phyloP scores from a whole-genome alignment of 495 filamentous ascomycete species.

The Hypoxylon trugodes region DNA sequence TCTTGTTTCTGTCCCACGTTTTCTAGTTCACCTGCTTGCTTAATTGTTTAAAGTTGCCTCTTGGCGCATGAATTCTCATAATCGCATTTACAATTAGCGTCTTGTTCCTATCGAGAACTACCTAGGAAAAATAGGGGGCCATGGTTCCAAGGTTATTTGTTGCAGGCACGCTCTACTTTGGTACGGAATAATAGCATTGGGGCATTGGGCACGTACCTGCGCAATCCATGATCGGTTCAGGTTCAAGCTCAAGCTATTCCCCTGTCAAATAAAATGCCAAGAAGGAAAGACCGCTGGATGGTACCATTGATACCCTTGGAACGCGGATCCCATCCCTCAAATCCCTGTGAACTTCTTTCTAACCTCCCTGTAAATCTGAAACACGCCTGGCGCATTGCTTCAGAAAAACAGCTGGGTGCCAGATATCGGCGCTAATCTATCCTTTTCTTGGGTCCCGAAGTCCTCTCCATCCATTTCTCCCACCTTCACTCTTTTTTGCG shows the following conservation, averaged over 20 bases:
- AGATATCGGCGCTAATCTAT: slow-evolving; percentile 43
- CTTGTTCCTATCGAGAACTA: not conserved
- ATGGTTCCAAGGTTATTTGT: slow-evolving; percentile 3
- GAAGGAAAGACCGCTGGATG: slow-evolving; percentile 26
- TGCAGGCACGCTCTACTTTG: slow-evolving; percentile 23
- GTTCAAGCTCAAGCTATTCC: too few species aligned
- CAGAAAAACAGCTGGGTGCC: slow-evolving; percentile 41
- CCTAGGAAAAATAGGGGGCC: too few species aligned
- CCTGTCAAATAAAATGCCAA: slow-evolving; percentile 30
- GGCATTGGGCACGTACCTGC: slow-evolving; percentile 19
- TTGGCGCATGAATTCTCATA: slow-evolving; percentile 8
- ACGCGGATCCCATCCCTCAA: slow-evolving; percentile 35
- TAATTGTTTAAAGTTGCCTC: not conserved
- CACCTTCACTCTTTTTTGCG: slow-evolving; percentile 17
- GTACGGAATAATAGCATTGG: slow-evolving; percentile 5
- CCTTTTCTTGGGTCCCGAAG: too few species aligned
- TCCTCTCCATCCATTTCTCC: slow-evolving; percentile 29
- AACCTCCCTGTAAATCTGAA: slow-evolving; percentile 42
- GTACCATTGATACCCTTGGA: slow-evolving; percentile 34
- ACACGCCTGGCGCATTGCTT: slow-evolving; percentile 47
- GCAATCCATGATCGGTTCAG: slow-evolving; percentile 23
- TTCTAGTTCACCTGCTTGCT: not conserved
- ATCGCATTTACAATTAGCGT: slow-evolving; percentile 4
- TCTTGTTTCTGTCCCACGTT: not conserved
- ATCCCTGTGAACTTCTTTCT: slow-evolving; percentile 34